Conservation (phyloP, 495 filamentous ascomycete genomes). For the Aspergillus mulundensis region DNA sequence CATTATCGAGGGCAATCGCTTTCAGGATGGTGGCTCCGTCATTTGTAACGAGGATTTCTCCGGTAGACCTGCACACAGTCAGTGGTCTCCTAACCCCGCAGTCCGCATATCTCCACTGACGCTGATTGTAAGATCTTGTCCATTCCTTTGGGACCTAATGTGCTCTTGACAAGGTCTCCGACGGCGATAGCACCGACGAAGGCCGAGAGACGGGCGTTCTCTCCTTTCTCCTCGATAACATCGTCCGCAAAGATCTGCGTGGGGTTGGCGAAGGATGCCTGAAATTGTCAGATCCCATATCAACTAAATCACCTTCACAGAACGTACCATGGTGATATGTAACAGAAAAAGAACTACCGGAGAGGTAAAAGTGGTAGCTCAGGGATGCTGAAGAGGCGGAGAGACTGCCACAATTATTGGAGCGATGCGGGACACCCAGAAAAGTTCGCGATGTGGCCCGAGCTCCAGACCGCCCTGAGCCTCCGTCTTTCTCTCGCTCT, state of each 20-base stretch:
- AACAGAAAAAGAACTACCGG: conserved; percentile 16
- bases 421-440: conserved; percentile 25
- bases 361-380: conserved; percentile 19
- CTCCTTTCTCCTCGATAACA: conserved; percentile 95
- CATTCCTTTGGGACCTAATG: conserved; percentile 96
- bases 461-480: conserved; percentile 38
- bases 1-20: conserved; percentile 97
- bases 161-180: conserved; percentile 94
- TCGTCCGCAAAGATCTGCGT: conserved; percentile 99
- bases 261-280: conserved; percentile 67
- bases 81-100: conserved; percentile 19
- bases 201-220: conserved; percentile 95
- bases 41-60: conserved; percentile 96
- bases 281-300: conserved; percentile 6
- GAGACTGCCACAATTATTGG: conserved; percentile 15
- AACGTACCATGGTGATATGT: conserved; percentile 34
- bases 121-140: conserved; percentile 99
- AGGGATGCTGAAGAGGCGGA: conserved; percentile 21
- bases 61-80: conserved; percentile 65
- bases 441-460: conserved; percentile 42
- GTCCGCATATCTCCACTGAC: conserved; percentile 45
- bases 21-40: conserved; percentile 98
- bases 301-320: no score
- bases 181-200: conserved; percentile 98
- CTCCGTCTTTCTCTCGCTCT: conserved; percentile 4